Base-by-base conservation (phyloP, 257 asterid species). In the Scutellaria barbata region DNA sequence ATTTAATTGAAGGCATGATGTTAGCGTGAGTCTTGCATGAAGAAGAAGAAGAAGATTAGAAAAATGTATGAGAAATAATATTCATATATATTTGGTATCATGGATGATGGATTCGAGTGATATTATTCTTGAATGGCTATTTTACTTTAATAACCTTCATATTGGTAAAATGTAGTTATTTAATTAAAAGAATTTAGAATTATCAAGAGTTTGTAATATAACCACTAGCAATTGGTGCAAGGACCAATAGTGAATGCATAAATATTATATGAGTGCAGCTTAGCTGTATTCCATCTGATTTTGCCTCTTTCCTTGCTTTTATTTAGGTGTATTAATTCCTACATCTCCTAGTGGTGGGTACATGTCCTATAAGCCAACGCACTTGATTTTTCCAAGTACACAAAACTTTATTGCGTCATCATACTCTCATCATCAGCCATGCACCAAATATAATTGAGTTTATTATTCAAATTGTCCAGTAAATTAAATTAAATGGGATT, bases 201-300 rank as follows among this genome's bases (percentile, higher is more conserved):
- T n/a, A n/a, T n/a, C n/a, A n/a, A n/a, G n/a, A n/a, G n/a, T n/a
- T n/a, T n/a, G n/a, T n/a, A n/a, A n/a, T n/a, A n/a, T n/a, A n/a
- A n/a, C n/a, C n/a, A n/a, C 60, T 72, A 46, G 72, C 66, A 57
- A 55, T 14, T 74, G 70, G 62, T 18, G 69, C 10, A 40, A 73
- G 54, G 54, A 71, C 66, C 74, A 79, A 47, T 39, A 17, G 58
- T 11, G 39, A 22, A 63, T 16, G 52, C 8, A 33, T 57, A 58
- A 22, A 22, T n/a, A n/a, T n/a, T 10, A 57, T 33, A 22, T 20
- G 18, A 59, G 52, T 69, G 82, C 70, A 50, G 5, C 66, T n/a
- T 57, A 73, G 81, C 81, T 76, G 84, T 80, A 76, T 68, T 22
- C 81, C 82, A 78, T 78, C 42, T 62, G 39, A 68, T 39, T 77